Evolutionary conservation across 441 rosid genomes (phyloP).

Genomic region (Adansonia rubrostipa): DNA sequence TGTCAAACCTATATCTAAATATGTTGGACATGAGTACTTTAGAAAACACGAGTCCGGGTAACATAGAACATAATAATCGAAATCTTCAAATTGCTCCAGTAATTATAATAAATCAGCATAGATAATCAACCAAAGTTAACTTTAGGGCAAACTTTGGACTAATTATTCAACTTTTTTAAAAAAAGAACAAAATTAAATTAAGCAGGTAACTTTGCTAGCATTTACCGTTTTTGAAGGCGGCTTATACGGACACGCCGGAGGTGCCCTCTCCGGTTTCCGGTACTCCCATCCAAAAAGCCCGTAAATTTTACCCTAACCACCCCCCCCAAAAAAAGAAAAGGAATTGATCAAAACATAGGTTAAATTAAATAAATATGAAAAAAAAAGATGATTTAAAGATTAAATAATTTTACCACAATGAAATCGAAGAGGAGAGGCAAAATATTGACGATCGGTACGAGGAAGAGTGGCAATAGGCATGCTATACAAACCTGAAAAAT

Average conservation of each 20-base stretch:
- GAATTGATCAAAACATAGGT: background rate
- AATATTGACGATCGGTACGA: conserved; percentile 77
- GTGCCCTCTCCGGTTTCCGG: conserved; percentile 80
- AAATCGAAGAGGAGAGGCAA: conserved; percentile 68
- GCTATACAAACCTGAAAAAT: conserved; percentile 71
- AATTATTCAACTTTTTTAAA: background rate
- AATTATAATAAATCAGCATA: conserved; percentile 7
- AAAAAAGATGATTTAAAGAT: background rate
- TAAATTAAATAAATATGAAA: background rate
- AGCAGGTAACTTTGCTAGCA: conserved; percentile 35
- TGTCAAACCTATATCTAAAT: background rate
- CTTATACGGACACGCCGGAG: conserved; percentile 86
- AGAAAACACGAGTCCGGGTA: background rate
- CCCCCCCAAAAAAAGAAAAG: background rate
- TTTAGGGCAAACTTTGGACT: background rate
- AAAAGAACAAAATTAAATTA: background rate
- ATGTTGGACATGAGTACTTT: background rate
- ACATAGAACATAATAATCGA: background rate
- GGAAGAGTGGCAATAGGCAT: conserved; percentile 87
- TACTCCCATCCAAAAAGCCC: conserved; percentile 88
- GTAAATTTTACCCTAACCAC: conserved; percentile 57
- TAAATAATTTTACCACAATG: conserved; percentile 53
- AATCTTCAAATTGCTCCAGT: background rate
- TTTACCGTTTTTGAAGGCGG: conserved; percentile 47
- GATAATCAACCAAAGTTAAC: background rate